Base-by-base conservation (phyloP, 108 stramenopile species). In the Nitzschia inconspicua region DNA sequence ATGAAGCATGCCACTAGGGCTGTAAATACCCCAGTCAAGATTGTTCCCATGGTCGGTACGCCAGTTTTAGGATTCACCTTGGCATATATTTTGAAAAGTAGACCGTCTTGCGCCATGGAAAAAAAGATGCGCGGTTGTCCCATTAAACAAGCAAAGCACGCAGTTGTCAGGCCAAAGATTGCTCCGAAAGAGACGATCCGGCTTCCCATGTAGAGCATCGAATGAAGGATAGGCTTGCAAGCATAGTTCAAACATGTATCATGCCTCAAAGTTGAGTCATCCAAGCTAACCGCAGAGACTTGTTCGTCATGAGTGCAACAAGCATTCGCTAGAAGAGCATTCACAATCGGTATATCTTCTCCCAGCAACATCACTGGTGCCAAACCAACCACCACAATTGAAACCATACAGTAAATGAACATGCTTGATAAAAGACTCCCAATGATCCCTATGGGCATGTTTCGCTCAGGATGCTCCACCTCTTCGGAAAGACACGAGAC, bases 361-460 rank as follows among this genome's bases (percentile, higher is more conserved):
- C 77, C 75, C 26, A 75, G 54, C 22, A 78, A 43, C 14, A 31
- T 40, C 26, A 72, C 42, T 16, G 81, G 81, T n/a, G 60, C 70
- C 81, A 82, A 75, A 24, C 77, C 81, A 13, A 78, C 58, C 16
- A 68, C 73, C 10, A 69, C 74, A 4, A 77, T 10, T 19, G 67
- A 61, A 13, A 82, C 63, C 22, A 44, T 39, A 23, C 66, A 64
- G 47, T 82, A 82, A 1, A 82, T 68, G 43, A 44, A 43, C 52
- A 70, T 68, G 16, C 73, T 71, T 9, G 56, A 66, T 7, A 68
- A 29, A 16, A 82, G 63, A 19, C 67, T 70, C 11, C 73, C 77
- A 44, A 82, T 66, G 50, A 82, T 82, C 3, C 81, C 81, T 54
- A 82, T 68, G 3, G 81, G 81, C 81, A 82, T 82, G 52, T 78